phyloP scores from a whole-genome alignment of 2,329 filamentous ascomycete species.

The Colletotrichum chlorophyti region DNA sequence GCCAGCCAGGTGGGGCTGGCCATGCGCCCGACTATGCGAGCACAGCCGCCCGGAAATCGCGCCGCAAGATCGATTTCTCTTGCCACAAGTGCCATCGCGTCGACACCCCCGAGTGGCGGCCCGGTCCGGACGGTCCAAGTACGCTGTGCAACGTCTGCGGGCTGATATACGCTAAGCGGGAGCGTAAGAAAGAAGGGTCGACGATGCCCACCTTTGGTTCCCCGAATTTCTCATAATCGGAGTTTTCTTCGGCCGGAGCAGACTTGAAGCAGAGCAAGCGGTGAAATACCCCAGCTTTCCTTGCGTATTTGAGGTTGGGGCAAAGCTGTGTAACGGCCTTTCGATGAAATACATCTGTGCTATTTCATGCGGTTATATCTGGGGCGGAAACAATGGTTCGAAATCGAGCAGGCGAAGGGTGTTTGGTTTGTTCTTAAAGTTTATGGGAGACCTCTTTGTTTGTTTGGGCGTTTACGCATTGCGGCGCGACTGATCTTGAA shows the following conservation, averaged over 20 bases:
- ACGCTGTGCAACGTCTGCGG: slow-evolving; percentile 79
- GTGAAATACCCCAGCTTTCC: no score
- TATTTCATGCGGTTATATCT: no score
- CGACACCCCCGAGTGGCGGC: slow-evolving; percentile 78
- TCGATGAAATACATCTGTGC: no score
- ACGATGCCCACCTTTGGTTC: slow-evolving; percentile 9
- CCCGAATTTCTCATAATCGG: not conserved
- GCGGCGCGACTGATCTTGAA: slow-evolving; percentile 4
- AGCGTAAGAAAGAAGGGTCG: slow-evolving; percentile 27
- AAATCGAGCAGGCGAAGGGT: no score
- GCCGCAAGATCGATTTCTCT: slow-evolving; percentile 33
- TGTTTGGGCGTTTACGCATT: slow-evolving; percentile 10
- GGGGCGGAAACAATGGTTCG: no score
- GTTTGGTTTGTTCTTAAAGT: no score
- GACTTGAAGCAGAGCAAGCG: not conserved
- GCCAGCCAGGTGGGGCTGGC: not conserved
- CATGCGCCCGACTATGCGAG: not conserved
- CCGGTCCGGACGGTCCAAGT: slow-evolving; percentile 75
- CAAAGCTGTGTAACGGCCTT: no score
- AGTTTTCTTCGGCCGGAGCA: not conserved
- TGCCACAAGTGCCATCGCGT: slow-evolving; percentile 66
- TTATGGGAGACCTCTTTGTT: no score
- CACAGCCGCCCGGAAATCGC: slow-evolving; percentile 36
- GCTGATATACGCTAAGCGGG: slow-evolving; percentile 49
- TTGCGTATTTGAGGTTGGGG: no score